Conservation (phyloP, 495 filamentous ascomycete species). For the Pyrenopolyporus hunteri region DNA sequence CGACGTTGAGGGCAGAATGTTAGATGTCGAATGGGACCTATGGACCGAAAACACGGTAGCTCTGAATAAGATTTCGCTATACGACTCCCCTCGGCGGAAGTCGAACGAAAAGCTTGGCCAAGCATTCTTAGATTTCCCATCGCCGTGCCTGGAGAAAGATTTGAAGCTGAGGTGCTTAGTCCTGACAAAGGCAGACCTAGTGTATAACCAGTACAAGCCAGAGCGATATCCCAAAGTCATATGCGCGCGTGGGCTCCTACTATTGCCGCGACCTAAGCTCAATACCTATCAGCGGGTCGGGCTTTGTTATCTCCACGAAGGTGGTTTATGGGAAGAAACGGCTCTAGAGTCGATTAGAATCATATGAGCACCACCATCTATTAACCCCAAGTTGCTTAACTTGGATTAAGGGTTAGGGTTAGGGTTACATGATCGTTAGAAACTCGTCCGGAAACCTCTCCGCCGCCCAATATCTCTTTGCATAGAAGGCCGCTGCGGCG, state of each 20-base stretch:
- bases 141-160: neutral
- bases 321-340: slow-evolving; percentile 6
- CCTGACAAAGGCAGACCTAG: neutral
- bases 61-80: slow-evolving; percentile 1
- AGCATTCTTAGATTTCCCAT: slow-evolving; percentile 5
- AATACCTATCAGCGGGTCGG: slow-evolving; percentile 3
- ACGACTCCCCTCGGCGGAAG: slow-evolving; percentile 1
- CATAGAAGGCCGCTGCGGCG: too few relatives aligned
- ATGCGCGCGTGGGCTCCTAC: neutral
- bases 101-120: neutral
- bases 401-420: too few relatives aligned
- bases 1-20: neutral
- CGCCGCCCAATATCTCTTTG: too few relatives aligned
- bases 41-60: slow-evolving; percentile 8
- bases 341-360: slow-evolving; percentile 2
- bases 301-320: slow-evolving; percentile 6
- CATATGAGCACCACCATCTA: neutral
- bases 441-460: too few relatives aligned
- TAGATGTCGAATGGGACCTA: slow-evolving; percentile 1
- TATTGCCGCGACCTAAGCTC: neutral
- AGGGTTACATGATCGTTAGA: too few relatives aligned
- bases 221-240: neutral
- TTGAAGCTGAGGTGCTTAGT: slow-evolving; percentile 1
- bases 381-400: too few relatives aligned
- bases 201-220: neutral